phyloP scores from a whole-genome alignment of 257 asterid genomes.

The Capsicum baccatum region DNA sequence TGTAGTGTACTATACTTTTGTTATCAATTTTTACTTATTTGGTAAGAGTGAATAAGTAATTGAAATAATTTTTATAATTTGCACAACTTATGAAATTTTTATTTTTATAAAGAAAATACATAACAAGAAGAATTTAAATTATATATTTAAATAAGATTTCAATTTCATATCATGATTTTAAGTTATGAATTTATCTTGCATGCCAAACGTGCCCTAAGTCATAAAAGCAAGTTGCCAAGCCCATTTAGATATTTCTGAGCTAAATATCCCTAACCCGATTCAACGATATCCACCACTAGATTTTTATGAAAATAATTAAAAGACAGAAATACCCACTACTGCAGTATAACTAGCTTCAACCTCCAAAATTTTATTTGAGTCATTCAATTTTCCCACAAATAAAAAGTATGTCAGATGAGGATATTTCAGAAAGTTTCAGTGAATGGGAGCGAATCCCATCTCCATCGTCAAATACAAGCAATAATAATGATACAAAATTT shows the following conservation, averaged over 20 bases:
- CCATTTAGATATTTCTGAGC: neutral
- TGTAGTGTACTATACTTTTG: no score
- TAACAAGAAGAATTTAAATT: no score
- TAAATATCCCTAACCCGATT: neutral
- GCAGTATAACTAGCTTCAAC: neutral
- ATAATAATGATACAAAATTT: neutral
- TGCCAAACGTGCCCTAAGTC: no score
- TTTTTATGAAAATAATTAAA: neutral
- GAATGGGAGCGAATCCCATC: slow-evolving; percentile 65
- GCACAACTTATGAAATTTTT: no score
- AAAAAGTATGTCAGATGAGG: slow-evolving; percentile 52
- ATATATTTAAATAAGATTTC: no score
- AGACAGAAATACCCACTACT: slow-evolving; percentile 4
- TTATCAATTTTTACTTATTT: no score
- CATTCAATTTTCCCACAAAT: neutral
- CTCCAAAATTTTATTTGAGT: neutral
- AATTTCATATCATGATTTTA: no score
- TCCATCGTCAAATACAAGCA: slow-evolving; percentile 34
- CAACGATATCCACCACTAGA: neutral
- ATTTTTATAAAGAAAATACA: no score
- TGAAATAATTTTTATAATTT: no score
- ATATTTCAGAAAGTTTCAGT: slow-evolving; percentile 40
- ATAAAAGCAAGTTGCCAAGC: neutral
- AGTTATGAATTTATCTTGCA: no score
- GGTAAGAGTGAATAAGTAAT: no score